Conservation (phyloP, 371 early-diverging fungal genomes). For the Rhizopus stolonifer region DNA sequence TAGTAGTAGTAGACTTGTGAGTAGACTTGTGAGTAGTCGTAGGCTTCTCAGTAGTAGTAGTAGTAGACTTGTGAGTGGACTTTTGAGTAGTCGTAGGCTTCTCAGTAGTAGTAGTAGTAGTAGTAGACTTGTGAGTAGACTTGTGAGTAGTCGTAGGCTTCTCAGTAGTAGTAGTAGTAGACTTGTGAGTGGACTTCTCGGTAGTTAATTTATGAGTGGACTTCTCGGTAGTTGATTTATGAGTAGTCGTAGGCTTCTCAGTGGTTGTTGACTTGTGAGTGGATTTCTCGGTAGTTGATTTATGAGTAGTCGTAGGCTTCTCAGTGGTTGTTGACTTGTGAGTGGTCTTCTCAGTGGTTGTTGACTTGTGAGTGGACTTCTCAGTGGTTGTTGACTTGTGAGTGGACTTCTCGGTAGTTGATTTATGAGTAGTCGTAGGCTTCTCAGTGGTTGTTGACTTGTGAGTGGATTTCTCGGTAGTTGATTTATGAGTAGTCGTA, state of each 20-base stretch:
- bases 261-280: background rate
- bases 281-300: background rate
- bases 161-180: background rate
- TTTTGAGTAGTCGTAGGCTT: background rate
- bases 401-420: conserved; percentile 3
- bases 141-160: conserved; percentile 1
- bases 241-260: background rate
- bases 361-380: background rate
- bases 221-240: background rate
- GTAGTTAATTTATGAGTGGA: background rate
- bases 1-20: background rate
- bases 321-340: no score
- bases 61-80: no score
- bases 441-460: conserved; percentile 1
- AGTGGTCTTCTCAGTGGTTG: conserved; percentile 6
- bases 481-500: conserved; percentile 6
- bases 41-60: background rate
- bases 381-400: no score
- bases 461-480: background rate
- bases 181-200: conserved; percentile 4
- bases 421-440: background rate
- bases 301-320: background rate
- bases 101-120: conserved; percentile 7
- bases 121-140: no score
- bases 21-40: conserved; percentile 5